A percentile compares a stretch with the other conserved stretches of the same genome.
phyloP scores from a whole-genome alignment of 2,329 filamentous ascomycete species.

The Colletotrichum theobromicola region DNA sequence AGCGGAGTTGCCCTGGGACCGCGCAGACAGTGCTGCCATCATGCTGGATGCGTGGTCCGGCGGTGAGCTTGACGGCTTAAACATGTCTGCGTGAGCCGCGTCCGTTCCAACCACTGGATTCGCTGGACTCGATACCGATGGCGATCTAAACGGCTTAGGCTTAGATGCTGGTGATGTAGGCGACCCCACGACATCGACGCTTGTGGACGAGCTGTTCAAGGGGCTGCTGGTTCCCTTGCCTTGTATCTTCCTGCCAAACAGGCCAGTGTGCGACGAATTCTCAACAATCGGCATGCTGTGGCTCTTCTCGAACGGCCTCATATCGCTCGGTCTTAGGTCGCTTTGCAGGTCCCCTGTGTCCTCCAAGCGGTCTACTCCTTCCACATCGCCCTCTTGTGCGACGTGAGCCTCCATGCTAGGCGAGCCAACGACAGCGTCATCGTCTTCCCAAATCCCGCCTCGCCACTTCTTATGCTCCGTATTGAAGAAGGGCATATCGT shows the following conservation, averaged over 20 bases:
- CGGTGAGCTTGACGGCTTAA: slow-evolving; percentile 59
- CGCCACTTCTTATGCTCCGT: slow-evolving; percentile 80
- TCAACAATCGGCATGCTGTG: slow-evolving; percentile 54
- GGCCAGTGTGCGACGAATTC: slow-evolving; percentile 39
- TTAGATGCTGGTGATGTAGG: slow-evolving; percentile 41
- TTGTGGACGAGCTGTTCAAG: slow-evolving; percentile 49
- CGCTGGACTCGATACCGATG: slow-evolving; percentile 66
- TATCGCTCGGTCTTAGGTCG: slow-evolving; percentile 46
- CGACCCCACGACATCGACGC: slow-evolving; percentile 43
- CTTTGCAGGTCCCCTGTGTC: slow-evolving; percentile 41
- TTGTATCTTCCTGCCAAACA: slow-evolving; percentile 56
- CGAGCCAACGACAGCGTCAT: slow-evolving; percentile 49
- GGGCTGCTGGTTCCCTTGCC: slow-evolving; percentile 37
- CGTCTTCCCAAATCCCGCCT: slow-evolving; percentile 79
- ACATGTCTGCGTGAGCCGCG: slow-evolving; percentile 68
- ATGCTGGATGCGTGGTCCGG: slow-evolving; percentile 65
- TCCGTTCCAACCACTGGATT: slow-evolving; percentile 73
- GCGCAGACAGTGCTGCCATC: slow-evolving; percentile 72
- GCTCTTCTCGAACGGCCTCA: slow-evolving; percentile 61
- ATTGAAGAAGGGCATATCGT: slow-evolving; percentile 89
- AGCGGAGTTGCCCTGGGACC: slow-evolving; percentile 62
- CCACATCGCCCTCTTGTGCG: slow-evolving; percentile 51
- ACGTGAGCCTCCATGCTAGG: slow-evolving; percentile 40
- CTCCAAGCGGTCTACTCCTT: slow-evolving; percentile 51
- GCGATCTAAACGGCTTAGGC: slow-evolving; percentile 43